A percentile compares a stretch with the other conserved stretches of the same genome.
phyloP scores from a whole-genome alignment of 148 eudicot genomes.

The Fallopia convolvulus region DNA sequence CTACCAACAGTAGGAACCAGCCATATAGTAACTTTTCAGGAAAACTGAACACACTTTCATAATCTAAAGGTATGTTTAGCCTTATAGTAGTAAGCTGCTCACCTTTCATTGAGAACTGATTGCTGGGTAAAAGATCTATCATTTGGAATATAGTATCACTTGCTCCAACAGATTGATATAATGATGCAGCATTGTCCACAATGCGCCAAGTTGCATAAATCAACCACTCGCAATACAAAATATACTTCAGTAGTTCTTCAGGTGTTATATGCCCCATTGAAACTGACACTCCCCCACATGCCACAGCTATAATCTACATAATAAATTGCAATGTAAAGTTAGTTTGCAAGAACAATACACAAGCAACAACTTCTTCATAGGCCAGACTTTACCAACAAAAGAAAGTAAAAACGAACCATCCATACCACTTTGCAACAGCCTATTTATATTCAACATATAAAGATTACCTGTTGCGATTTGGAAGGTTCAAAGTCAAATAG shows the following conservation, averaged over 20 bases:
- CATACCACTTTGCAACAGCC: not conserved
- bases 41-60: not conserved
- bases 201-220: conserved; percentile 53
- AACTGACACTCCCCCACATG: conserved; percentile 43
- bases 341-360: not conserved
- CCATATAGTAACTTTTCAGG: not conserved
- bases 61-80: not conserved
- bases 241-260: conserved; percentile 49
- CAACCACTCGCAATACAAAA: conserved; percentile 56
- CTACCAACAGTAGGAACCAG: not conserved
- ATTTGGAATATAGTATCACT: conserved; percentile 44
- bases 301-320: conserved; percentile 35
- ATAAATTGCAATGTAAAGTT: not conserved
- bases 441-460: not conserved
- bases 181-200: conserved; percentile 32
- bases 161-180: conserved; percentile 43
- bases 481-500: not conserved
- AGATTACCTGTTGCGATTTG: not conserved
- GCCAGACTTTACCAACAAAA: not conserved
- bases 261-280: conserved; percentile 36
- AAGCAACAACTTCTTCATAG: not conserved
- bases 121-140: conserved; percentile 37
- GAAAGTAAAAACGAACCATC: not conserved
- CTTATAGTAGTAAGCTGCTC: conserved; percentile 1
- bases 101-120: conserved; percentile 39